Evolutionary conservation across 2,329 filamentous ascomycete genomes (phyloP), one percentile per base, ranked within the genome.

Genomic region (Pseudopyricularia javanii): DNA sequence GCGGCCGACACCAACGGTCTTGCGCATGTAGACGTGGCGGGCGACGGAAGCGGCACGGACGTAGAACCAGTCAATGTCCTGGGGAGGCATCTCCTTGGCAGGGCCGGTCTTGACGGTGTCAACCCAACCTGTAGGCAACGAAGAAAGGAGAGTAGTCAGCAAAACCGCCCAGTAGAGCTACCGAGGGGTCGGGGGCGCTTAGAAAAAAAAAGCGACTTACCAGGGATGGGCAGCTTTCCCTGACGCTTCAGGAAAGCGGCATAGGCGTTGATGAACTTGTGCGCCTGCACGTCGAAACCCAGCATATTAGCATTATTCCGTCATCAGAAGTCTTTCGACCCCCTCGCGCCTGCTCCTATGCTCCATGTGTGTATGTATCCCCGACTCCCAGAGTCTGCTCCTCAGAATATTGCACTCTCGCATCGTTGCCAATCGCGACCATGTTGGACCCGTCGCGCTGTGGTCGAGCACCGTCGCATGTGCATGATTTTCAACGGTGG

Each of bases 81-180:
- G 91, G 68, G 91, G 93, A 68, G 91, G 91, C 65, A 98, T 87
- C 81, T 98, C 93, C 78, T 95, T 95, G 72, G 87, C 86, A 71
- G 85, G 82, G 68, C 89, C 91, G 65, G 91, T 96, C 87, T 98
- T 98, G 79, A 97, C 93, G 69, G 91, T 96, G 73, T 98, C 93
- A 74, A 96, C 91, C 91, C 91, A 97, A 80, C 89, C 90, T 94
- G 56, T 2, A 5, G 4, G 50, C 50, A 26, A 32, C 28, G 9
- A n/a, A 17, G 5, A 26, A n/a, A 30, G 37, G 9, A 14, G 1
- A 11, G 11, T 14, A 7, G 52, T 51, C 50, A 52, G 47, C 48
- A 49, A 15, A 49, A 48, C n/a, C n/a, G n/a, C n/a, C n/a, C n/a
- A n/a, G 40, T 32, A 11, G 47, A 5, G 6, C 2, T 4, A n/a